phyloP scores from a whole-genome alignment of 2,329 filamentous ascomycete genomes.

The Tetracladium maxilliforme region DNA sequence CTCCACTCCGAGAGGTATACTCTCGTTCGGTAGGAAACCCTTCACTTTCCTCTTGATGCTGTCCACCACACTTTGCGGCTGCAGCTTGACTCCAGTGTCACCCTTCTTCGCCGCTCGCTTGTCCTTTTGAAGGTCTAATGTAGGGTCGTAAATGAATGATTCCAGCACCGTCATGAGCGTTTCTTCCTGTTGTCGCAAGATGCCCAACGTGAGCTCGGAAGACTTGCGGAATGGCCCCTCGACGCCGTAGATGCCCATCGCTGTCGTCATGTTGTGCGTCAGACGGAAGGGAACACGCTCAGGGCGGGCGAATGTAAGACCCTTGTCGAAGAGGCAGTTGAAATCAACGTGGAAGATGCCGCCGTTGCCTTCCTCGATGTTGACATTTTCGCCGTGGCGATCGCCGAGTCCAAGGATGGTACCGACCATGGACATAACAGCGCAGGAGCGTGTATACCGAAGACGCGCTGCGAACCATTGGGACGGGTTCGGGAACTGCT shows the following conservation, averaged over 20 bases:
- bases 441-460: conserved; percentile 81
- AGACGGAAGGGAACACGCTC: conserved; percentile 92
- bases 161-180: conserved; percentile 95
- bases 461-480: conserved; percentile 84
- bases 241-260: conserved; percentile 88
- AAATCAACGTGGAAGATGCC: conserved; percentile 97
- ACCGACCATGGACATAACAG: conserved; percentile 99
- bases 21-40: conserved; percentile 73
- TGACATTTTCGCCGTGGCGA: conserved; percentile 91
- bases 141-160: conserved; percentile 93
- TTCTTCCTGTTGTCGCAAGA: conserved; percentile 84
- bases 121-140: conserved; percentile 64
- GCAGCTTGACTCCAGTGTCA: conserved; percentile 37
- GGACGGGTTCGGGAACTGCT: conserved; percentile 85
- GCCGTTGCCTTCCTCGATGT: conserved; percentile 85
- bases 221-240: conserved; percentile 87
- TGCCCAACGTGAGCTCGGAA: conserved; percentile 72
- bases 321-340: conserved; percentile 98
- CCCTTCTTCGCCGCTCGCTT: conserved; percentile 17
- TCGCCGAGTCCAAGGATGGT: conserved; percentile 90
- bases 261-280: conserved; percentile 96
- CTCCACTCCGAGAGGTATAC: conserved; percentile 84
- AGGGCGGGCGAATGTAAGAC: conserved; percentile 84
- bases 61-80: conserved; percentile 70
- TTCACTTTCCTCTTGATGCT: conserved; percentile 77